Evolutionary conservation across 805 yeast species (phyloP).

Genomic region (Candida tallmaniae): DNA sequence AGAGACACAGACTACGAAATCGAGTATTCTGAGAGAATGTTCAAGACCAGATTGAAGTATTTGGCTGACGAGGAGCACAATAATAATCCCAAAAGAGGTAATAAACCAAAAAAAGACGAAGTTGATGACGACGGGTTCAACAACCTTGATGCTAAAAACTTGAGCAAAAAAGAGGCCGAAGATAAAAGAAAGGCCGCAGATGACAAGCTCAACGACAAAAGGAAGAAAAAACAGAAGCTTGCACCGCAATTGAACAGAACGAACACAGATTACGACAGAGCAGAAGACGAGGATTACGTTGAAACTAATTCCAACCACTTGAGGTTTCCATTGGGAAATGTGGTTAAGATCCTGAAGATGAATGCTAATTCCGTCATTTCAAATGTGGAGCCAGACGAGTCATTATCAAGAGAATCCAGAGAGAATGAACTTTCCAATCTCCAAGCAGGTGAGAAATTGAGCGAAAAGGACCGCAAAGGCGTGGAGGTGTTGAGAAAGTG

Average conservation of each 20-base stretch:
- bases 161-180: background rate
- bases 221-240: conserved; percentile 3
- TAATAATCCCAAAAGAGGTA: conserved; percentile 28
- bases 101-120: conserved; percentile 23
- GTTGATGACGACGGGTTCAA: conserved; percentile 9
- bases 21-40: conserved; percentile 47
- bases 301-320: conserved; percentile 8
- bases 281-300: conserved; percentile 4
- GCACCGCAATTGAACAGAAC: background rate
- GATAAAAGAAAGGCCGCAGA: conserved; percentile 6
- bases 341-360: conserved; percentile 12
- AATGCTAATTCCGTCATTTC: conserved; percentile 5
- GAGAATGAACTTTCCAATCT: conserved; percentile 9
- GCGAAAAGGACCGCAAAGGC: conserved; percentile 16
- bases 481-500: conserved; percentile 24
- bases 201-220: conserved; percentile 5
- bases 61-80: conserved; percentile 37
- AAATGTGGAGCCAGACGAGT: conserved; percentile 7
- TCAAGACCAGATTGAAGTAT: conserved; percentile 34
- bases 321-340: conserved; percentile 21
- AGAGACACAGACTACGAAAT: conserved; percentile 46
- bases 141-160: conserved; percentile 1
- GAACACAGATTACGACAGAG: background rate
- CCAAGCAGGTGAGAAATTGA: conserved; percentile 15
- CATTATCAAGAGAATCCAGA: background rate